Evolutionary conservation across 1,284 basidiomycete genomes (phyloP), one percentile per base, ranked within the genome.

Genomic region (Athelia psychrophila): DNA sequence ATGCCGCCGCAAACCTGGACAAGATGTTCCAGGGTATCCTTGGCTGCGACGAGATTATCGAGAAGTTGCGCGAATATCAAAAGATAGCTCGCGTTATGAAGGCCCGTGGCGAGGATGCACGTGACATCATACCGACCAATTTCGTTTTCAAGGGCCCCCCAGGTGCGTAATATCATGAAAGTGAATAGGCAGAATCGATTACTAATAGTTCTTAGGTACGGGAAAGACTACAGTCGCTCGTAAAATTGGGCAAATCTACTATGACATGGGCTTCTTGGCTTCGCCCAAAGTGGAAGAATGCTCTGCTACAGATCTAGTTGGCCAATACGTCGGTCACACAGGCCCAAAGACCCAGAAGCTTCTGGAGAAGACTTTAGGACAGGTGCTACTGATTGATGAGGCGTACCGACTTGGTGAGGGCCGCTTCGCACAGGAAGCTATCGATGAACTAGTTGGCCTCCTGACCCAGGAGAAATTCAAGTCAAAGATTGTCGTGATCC

Each of bases 71-170:
- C 3, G 58, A 64, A 3, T 86, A 78, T 52, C 85, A 87, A 60
- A 67, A 72, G 50, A 75, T 81, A 16, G 77, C 80, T 2, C 60
- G 60, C 3, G 64, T 58, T 18, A 71, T 74, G 63, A 80, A 78
- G 57, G 60, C 56, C 3, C 64, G 66, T 20, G 73, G 72, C 1
- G 64, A 69, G 19, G 76, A 83, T 51, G 64, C 73, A 24, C 71
- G 76, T 1, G 67, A 75, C 0, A 66, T 73, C 23, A 78, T 87
- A 19, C 84, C 86, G 0, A 87, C 79, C 6, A 84, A 76, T 52
- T 88, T 86, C 57, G 71, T 88, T 2, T 87, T 88, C 72, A 87
- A 83, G 57, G 85, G 85, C 0, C 85, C 85, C 6, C 86, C 86
- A 58, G 84, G 84, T 61, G 23, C 20, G 22, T 40, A 53, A 62